These are phyloP conservation scores for Harringtonia lauricola DNA, from an alignment of 2,329 filamentous ascomycete species.

Conservation along the genomic window DNA sequence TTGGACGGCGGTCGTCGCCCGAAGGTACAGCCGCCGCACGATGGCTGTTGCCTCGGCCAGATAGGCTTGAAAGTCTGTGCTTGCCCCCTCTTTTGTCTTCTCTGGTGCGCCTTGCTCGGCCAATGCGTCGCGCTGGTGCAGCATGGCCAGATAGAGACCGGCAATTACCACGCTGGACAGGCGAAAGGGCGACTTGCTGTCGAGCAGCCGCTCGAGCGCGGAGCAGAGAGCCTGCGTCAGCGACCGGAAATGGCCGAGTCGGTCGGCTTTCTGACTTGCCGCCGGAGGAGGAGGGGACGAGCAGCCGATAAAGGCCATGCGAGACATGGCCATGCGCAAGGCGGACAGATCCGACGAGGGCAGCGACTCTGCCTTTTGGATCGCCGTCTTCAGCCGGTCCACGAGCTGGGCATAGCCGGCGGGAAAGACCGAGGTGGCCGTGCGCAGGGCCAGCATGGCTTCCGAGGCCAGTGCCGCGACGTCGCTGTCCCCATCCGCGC, in stretches of 20 bases:
- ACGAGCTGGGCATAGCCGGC: constrained; percentile 8
- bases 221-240: constrained; percentile 11
- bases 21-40: constrained; percentile 28
- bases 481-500: not conserved
- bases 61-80: constrained; percentile 18
- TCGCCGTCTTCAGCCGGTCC: not conserved
- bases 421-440: constrained; percentile 6
- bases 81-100: not conserved
- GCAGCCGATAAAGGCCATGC: constrained; percentile 38
- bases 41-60: constrained; percentile 27
- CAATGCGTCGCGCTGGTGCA: constrained; percentile 27
- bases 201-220: constrained; percentile 25
- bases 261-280: constrained; percentile 6
- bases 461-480: constrained; percentile 7
- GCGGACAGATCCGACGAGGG: constrained; percentile 6
- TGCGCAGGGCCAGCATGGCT: constrained; percentile 10
- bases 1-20: constrained; percentile 18
- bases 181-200: constrained; percentile 18
- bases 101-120: constrained; percentile 7
- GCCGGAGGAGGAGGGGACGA: constrained; percentile 24
- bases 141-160: constrained; percentile 20
- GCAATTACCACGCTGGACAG: constrained; percentile 27
- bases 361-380: not conserved
- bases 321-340: constrained; percentile 26
- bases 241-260: constrained; percentile 13